These are phyloP conservation scores for Botrytis byssoidea DNA, from an alignment of 2,329 filamentous ascomycete species.

Conservation along the genomic window DNA sequence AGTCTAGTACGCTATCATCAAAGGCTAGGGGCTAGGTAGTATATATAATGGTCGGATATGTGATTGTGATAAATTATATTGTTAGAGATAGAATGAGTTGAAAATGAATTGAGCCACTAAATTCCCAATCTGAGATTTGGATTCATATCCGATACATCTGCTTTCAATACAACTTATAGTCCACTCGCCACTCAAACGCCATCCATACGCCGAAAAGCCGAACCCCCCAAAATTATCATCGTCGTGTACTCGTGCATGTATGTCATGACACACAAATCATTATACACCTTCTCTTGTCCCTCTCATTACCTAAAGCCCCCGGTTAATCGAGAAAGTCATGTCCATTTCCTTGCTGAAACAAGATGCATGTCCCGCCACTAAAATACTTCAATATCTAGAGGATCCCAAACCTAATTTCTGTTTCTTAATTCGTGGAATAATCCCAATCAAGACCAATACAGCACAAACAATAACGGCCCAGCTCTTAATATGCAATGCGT, in stretches of 20 bases:
- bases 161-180: background rate
- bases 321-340: background rate
- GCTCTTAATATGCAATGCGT: conserved; percentile 67
- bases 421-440: conserved; percentile 77
- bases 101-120: background rate
- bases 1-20: background rate
- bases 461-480: conserved; percentile 72
- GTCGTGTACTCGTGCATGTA: background rate
- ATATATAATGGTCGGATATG: background rate
- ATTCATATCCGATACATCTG: background rate
- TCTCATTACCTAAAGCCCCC: background rate
- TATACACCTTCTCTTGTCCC: background rate
- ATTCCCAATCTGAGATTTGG: background rate
- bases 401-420: conserved; percentile 65
- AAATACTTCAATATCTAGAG: background rate
- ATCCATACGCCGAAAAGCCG: background rate
- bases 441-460: conserved; percentile 65
- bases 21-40: background rate
- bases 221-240: background rate
- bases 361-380: background rate
- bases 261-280: background rate
- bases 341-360: background rate
- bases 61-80: background rate
- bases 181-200: background rate
- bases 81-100: background rate